These are phyloP conservation scores for Styphnolobium japonicum DNA, from an alignment of 306 rosid species.

Conservation along the genomic window DNA sequence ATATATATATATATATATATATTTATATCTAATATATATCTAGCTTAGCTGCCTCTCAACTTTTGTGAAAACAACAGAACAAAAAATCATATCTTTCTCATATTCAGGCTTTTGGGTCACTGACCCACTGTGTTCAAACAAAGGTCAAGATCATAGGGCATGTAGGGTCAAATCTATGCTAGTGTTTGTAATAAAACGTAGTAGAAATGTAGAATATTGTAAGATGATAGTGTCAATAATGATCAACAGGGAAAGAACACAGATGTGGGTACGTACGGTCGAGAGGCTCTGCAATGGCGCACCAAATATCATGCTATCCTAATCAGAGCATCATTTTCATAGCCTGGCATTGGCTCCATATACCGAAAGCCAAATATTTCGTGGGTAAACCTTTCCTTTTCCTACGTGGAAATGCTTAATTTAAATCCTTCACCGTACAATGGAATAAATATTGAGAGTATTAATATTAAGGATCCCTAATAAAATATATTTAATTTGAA, in stretches of 20 bases:
- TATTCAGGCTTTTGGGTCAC: slow-evolving; percentile 6
- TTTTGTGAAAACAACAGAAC: background rate
- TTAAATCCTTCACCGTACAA: background rate
- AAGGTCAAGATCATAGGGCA: slow-evolving; percentile 17
- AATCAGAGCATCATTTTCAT: slow-evolving; percentile 69
- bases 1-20: too few relatives aligned
- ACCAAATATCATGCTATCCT: slow-evolving; percentile 60
- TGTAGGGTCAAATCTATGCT: slow-evolving; percentile 34
- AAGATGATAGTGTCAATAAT: slow-evolving; percentile 46
- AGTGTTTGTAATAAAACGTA: slow-evolving; percentile 4
- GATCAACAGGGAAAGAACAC: background rate
- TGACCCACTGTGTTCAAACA: background rate
- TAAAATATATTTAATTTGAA: too few relatives aligned
- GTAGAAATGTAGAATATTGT: too few relatives aligned
- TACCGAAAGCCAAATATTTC: slow-evolving; percentile 28
- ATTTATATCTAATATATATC: too few relatives aligned
- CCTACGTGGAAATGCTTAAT: slow-evolving; percentile 8
- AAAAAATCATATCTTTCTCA: background rate
- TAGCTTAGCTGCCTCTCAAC: too few relatives aligned
- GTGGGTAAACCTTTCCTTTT: background rate
- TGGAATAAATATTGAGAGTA: too few relatives aligned
- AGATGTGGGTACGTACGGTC: too few relatives aligned
- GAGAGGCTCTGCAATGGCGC: slow-evolving; percentile 45
- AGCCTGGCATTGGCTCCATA: slow-evolving; percentile 44
- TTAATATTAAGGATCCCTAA: too few relatives aligned